Conservation (phyloP, 164 flowering plant genomes). For the Cinnamomum chago region DNA sequence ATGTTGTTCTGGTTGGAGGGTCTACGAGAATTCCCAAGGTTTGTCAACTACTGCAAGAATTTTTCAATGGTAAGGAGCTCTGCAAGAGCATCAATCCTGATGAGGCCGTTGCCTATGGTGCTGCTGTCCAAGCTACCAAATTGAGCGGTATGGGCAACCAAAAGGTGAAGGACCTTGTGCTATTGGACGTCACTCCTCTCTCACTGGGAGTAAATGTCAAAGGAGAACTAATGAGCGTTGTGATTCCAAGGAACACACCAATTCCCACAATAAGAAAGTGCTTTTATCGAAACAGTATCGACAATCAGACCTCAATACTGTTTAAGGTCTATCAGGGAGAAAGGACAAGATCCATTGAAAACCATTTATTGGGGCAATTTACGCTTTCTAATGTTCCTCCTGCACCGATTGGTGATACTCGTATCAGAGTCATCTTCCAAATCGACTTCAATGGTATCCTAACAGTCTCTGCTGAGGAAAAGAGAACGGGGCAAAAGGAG, state of each 20-base stretch:
- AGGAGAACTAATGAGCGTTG: conserved; percentile 46
- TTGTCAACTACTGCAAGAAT: conserved; percentile 48
- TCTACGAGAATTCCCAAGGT: conserved; percentile 58
- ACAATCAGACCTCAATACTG: conserved; percentile 46
- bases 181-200: conserved; percentile 57
- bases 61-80: conserved; percentile 59
- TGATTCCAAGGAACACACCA: conserved; percentile 55
- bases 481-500: no score
- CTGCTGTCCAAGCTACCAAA: conserved; percentile 62
- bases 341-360: conserved; percentile 49
- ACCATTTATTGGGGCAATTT: conserved; percentile 51
- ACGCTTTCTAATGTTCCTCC: conserved; percentile 51
- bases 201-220: conserved; percentile 44
- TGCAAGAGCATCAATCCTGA: conserved; percentile 65
- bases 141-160: conserved; percentile 39
- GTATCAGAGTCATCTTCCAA: conserved; percentile 47
- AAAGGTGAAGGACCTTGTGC: conserved; percentile 47
- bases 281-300: conserved; percentile 35
- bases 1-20: conserved; percentile 59
- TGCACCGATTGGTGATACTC: conserved; percentile 43
- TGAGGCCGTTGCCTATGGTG: conserved; percentile 64
- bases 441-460: conserved; percentile 55
- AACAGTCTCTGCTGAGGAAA: conserved; percentile 46
- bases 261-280: conserved; percentile 51
- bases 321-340: conserved; percentile 64